phyloP scores from a whole-genome alignment of 2,329 filamentous ascomycete species.

The Apiospora pterosperma region DNA sequence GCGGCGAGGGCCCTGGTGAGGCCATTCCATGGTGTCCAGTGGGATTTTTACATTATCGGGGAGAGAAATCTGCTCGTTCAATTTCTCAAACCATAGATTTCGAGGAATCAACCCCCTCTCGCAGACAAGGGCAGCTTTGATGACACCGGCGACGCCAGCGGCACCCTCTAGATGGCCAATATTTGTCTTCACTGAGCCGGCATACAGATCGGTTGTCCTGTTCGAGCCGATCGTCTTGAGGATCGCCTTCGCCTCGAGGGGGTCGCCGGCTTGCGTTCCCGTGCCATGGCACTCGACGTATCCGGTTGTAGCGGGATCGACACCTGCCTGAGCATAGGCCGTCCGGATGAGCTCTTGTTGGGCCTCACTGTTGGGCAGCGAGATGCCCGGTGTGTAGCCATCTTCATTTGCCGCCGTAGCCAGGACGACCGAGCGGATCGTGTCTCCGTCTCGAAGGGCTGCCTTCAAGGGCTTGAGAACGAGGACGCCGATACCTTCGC shows the following conservation, averaged over 20 bases:
- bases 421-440: constrained; percentile 24
- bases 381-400: constrained; percentile 34
- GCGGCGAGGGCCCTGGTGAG: neutral
- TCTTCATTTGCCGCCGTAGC: constrained; percentile 35
- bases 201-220: constrained; percentile 7
- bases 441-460: constrained; percentile 31
- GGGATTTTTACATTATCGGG: constrained; percentile 6
- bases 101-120: constrained; percentile 14
- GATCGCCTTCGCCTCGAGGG: constrained; percentile 12
- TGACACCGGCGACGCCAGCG: constrained; percentile 14
- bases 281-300: constrained; percentile 28
- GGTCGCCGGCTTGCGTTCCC: constrained; percentile 14
- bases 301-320: constrained; percentile 6
- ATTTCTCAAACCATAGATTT: constrained; percentile 6
- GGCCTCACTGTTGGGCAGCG: constrained; percentile 24
- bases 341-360: constrained; percentile 18
- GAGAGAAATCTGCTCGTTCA: constrained; percentile 11
- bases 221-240: constrained; percentile 8
- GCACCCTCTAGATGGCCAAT: constrained; percentile 18
- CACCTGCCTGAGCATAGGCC: constrained; percentile 16
- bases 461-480: constrained; percentile 34
- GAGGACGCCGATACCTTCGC: constrained; percentile 34
- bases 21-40: constrained; percentile 7
- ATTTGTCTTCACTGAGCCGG: constrained; percentile 18
- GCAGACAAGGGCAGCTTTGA: constrained; percentile 15